phyloP scores from a whole-genome alignment of 768 basidiomycete genomes.

The Lactarius vividus region DNA sequence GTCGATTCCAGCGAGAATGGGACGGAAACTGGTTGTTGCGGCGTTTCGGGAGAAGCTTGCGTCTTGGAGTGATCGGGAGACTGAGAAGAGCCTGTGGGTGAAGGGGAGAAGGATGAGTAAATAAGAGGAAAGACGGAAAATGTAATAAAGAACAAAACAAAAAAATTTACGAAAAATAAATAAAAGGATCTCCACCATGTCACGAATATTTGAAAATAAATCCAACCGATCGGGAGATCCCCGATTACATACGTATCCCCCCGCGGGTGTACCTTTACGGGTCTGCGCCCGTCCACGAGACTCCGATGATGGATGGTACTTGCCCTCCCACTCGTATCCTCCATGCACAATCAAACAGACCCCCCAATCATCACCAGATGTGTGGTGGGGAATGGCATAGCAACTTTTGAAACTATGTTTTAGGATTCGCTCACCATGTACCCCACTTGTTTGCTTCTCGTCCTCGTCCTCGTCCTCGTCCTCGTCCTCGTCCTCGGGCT shows the following conservation, averaged over 20 bases:
- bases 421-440: slow-evolving; percentile 16
- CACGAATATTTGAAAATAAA: not conserved
- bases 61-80: slow-evolving; percentile 3
- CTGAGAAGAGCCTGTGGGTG: not conserved
- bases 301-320: not conserved
- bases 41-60: not conserved
- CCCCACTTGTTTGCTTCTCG: not conserved
- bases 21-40: not conserved
- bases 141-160: not conserved
- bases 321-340: not conserved
- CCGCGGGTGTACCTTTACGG: slow-evolving; percentile 14
- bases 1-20: slow-evolving; percentile 3
- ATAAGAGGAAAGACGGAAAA: slow-evolving; percentile 1
- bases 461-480: slow-evolving; percentile 9
- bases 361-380: not conserved
- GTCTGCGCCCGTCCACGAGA: not conserved
- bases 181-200: slow-evolving; percentile 12
- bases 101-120: not conserved
- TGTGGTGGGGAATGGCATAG: not conserved
- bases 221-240: slow-evolving; percentile 19
- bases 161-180: not conserved
- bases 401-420: not conserved
- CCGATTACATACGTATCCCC: slow-evolving; percentile 18
- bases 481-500: slow-evolving; percentile 1
- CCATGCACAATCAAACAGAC: not conserved